A percentile compares a stretch with the other conserved stretches of the same genome.
These are phyloP conservation scores for Tetratostichococcus sp. DNA, from an alignment of 139 green algal species.

Conservation along the genomic window DNA sequence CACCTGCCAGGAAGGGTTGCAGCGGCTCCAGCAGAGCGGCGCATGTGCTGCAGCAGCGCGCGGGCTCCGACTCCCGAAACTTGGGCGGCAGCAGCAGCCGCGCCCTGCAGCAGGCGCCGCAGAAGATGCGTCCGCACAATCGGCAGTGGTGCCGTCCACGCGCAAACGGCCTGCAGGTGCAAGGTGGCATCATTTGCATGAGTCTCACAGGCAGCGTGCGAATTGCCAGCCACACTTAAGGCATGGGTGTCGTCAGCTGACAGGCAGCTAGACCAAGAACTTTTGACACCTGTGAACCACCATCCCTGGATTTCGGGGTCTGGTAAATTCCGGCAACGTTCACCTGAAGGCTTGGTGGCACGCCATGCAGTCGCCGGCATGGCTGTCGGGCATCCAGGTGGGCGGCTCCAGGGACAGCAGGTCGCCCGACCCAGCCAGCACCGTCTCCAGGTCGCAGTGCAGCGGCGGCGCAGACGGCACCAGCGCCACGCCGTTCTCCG, in stretches of 20 bases:
- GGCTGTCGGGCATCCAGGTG: constrained; percentile 70
- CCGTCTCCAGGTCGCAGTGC: constrained; percentile 15
- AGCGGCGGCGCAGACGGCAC: constrained; percentile 19
- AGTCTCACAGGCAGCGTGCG: no score
- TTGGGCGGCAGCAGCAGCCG: constrained; percentile 72
- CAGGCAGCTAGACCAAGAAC: no score
- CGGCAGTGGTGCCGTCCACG: constrained; percentile 70
- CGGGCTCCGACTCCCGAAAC: constrained; percentile 52
- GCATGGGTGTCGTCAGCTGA: no score
- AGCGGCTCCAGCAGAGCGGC: constrained; percentile 53
- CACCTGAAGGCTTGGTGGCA: constrained; percentile 57
- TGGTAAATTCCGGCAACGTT: not conserved
- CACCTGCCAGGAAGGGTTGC: constrained; percentile 62
- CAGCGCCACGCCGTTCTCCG: constrained; percentile 3
- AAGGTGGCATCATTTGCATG: no score
- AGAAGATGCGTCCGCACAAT: constrained; percentile 74
- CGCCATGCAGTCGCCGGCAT: constrained; percentile 35
- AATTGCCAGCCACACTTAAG: no score
- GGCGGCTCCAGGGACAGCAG: constrained; percentile 64
- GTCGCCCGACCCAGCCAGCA: constrained; percentile 23
- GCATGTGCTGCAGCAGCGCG: constrained; percentile 67
- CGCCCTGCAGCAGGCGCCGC: constrained; percentile 51
- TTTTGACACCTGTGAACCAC: no score
- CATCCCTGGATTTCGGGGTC: no score
- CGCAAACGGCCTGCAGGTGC: constrained; percentile 25